Base-by-base conservation (phyloP, 1,139 yeast species). In the Pneumocystis wakefieldiae region DNA sequence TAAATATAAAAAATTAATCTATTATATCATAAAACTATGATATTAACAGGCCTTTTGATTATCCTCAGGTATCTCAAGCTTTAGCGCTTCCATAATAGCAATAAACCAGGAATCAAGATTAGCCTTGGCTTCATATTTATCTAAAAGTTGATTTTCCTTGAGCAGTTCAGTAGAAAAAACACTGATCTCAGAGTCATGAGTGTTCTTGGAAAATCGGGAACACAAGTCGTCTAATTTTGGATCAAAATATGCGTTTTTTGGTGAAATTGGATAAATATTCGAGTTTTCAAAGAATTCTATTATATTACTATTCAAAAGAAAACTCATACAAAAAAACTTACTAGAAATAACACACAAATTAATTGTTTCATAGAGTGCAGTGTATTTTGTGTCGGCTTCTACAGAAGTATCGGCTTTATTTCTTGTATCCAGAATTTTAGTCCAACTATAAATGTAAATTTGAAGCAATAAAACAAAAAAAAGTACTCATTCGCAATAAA, bases 361-460 rank as follows among this genome's bases (percentile, higher is more conserved):
- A 8, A 84, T 70, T 0, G 86, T 81, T 62, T 75, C 74, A 70
- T 73, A 83, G n/a, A 84, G 72, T 0, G 77, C 71, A 0, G 86
- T 79, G 53, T 76, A 75, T 61, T 75, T 77, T 19, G 79, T 70
- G 61, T 73, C 73, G 28, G 74, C 74, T 68, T 77, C 77, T 58
- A 78, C 74, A 66, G 71, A 75, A 61, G 78, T 78, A 66, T 82
- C 83, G 4, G 80, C 74, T 63, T 77, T 74, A 63, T 75, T 75
- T 38, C 75, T 73, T 12, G 79, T 76, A 38, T 76, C 73, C n/a
- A 76, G 73, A 29, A 82, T 71, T 15, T 71, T 70, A 6, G 71
- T 66, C 87, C 89, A 84, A 68, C 55, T 48, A 12, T n/a, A 48
- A 48, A 15, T 12, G 10, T 48, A 6, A 24, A 24, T 24, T 24